These are phyloP conservation scores for Karstenula rhodostoma DNA, from an alignment of 2,329 filamentous ascomycete genomes.

Conservation along the genomic window DNA sequence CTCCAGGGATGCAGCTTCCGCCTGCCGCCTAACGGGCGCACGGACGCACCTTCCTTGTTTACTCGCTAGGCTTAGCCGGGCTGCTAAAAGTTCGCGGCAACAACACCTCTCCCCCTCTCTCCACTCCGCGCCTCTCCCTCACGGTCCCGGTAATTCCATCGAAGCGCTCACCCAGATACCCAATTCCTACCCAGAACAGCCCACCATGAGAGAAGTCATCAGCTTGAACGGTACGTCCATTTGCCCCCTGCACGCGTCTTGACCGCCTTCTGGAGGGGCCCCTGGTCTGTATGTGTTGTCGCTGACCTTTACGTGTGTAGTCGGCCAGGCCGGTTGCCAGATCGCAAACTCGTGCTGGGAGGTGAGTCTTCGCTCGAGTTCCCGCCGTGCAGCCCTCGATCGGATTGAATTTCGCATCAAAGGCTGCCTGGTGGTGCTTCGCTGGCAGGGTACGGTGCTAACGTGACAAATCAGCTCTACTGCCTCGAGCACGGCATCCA, in stretches of 20 bases:
- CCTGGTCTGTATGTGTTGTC: slow-evolving; percentile 37
- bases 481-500: slow-evolving; percentile 99
- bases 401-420: slow-evolving; percentile 24
- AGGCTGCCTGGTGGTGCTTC: slow-evolving; percentile 48
- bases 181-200: slow-evolving; percentile 36
- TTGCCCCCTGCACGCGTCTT: slow-evolving; percentile 49
- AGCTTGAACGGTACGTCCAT: slow-evolving; percentile 89
- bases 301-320: slow-evolving; percentile 71
- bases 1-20: slow-evolving; percentile 3
- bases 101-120: slow-evolving; percentile 28
- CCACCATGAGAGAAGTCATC: slow-evolving; percentile 98
- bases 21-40: slow-evolving; percentile 6
- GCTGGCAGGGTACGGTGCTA: slow-evolving; percentile 37
- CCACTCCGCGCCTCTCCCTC: slow-evolving; percentile 25
- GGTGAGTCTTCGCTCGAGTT: slow-evolving; percentile 69
- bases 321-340: slow-evolving; percentile 99
- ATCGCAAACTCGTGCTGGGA: slow-evolving; percentile 99
- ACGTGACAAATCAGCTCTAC: slow-evolving; percentile 76
- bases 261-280: slow-evolving; percentile 49
- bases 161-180: slow-evolving; percentile 36
- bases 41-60: slow-evolving; percentile 11
- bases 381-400: slow-evolving; percentile 20
- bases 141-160: slow-evolving; percentile 33
- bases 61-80: slow-evolving; percentile 8
- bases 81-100: slow-evolving; percentile 21